Evolutionary conservation across 164 flowering plant genomes (phyloP).

Genomic region (Sextonia rubra): DNA sequence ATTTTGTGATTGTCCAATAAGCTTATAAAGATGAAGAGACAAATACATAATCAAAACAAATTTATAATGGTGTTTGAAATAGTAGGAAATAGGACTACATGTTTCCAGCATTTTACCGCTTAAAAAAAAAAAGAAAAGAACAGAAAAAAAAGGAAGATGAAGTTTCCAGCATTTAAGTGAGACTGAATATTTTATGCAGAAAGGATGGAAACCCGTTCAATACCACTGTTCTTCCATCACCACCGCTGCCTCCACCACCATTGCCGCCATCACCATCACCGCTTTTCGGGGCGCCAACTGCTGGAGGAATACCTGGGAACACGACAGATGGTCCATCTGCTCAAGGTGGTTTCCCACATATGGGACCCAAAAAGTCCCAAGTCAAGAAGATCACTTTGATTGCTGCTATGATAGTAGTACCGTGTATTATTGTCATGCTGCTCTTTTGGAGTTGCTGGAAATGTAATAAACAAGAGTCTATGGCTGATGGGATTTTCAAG

Average conservation of each 20-base stretch:
- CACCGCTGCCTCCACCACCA: conserved; percentile 22
- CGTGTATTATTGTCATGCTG: conserved; percentile 28
- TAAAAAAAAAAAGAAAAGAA: too few species aligned
- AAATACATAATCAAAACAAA: too few species aligned
- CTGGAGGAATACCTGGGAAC: conserved; percentile 24
- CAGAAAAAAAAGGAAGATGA: background rate
- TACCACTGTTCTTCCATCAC: conserved; percentile 38
- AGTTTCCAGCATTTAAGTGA: background rate
- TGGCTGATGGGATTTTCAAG: conserved; percentile 15
- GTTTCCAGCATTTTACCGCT: background rate
- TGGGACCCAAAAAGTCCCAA: conserved; percentile 13
- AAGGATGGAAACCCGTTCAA: conserved; percentile 82
- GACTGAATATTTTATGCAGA: conserved; percentile 38
- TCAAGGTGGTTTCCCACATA: conserved; percentile 17
- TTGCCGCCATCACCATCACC: conserved; percentile 26
- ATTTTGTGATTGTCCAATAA: background rate
- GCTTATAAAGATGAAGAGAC: background rate
- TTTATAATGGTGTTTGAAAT: background rate
- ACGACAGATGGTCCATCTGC: conserved; percentile 25
- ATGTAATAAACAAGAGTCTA: conserved; percentile 28
- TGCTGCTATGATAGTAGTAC: conserved; percentile 28
- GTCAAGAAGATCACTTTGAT: conserved; percentile 20
- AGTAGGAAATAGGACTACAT: background rate
- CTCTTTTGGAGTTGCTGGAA: conserved; percentile 27
- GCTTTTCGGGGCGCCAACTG: conserved; percentile 26